Conservation (phyloP, 2,329 filamentous ascomycete species). For the Xylariaceae sp. region DNA sequence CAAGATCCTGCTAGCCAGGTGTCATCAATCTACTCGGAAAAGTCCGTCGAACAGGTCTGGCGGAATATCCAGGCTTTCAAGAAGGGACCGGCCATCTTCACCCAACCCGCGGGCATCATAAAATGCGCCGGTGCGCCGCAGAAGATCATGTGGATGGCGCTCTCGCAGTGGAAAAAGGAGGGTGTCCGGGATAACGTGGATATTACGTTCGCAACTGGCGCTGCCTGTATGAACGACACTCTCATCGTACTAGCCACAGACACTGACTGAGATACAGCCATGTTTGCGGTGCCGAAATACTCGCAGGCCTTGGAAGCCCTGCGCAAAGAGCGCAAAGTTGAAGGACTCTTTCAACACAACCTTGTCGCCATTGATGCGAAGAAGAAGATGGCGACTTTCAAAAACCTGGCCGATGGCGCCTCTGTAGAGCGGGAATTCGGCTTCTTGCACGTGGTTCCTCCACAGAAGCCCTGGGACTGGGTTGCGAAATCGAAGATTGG, state of each 20-base stretch:
- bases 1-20: slow-evolving; percentile 31
- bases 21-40: slow-evolving; percentile 36
- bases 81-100: slow-evolving; percentile 35
- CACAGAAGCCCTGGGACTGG: slow-evolving; percentile 32
- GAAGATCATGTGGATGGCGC: slow-evolving; percentile 38
- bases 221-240: slow-evolving; percentile 20
- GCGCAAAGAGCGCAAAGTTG: slow-evolving; percentile 33
- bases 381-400: slow-evolving; percentile 34
- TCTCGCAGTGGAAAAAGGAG: slow-evolving; percentile 35
- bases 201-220: slow-evolving; percentile 34
- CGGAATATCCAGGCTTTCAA: slow-evolving; percentile 33
- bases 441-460: slow-evolving; percentile 36
- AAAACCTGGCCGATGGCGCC: slow-evolving; percentile 30
- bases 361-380: slow-evolving; percentile 33
- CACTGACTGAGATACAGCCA: slow-evolving; percentile 25
- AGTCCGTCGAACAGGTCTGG: slow-evolving; percentile 34
- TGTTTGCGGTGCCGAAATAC: slow-evolving; percentile 39
- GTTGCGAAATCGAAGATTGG: slow-evolving; percentile 32
- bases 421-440: slow-evolving; percentile 33
- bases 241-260: neutral
- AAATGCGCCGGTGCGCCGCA: slow-evolving; percentile 38
- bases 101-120: slow-evolving; percentile 35
- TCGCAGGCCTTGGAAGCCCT: slow-evolving; percentile 32
- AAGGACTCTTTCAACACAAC: slow-evolving; percentile 37
- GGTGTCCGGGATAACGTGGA: slow-evolving; percentile 31